phyloP scores from a whole-genome alignment of 495 filamentous ascomycete species.

The Clavariopsis aquatica region DNA sequence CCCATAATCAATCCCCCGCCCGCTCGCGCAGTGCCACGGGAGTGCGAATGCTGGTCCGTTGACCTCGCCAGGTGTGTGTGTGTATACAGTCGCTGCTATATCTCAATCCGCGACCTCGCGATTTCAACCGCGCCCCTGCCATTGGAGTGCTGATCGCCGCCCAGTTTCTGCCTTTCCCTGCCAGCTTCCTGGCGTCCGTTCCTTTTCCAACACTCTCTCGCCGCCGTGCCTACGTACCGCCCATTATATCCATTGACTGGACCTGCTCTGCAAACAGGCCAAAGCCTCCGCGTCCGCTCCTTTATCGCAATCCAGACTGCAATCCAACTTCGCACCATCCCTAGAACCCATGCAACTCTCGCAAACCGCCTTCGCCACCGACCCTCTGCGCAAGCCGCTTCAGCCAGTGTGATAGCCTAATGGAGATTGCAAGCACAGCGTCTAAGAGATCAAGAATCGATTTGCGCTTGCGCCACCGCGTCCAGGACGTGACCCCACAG shows the following conservation, averaged over 20 bases:
- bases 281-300: conserved; percentile 28
- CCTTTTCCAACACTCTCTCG: conserved; percentile 30
- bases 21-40: not conserved
- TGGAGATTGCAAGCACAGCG: conserved; percentile 22
- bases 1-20: not conserved
- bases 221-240: not conserved
- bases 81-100: not conserved
- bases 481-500: conserved; percentile 5
- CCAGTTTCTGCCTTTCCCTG: conserved; percentile 28
- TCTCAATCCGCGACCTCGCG: not conserved
- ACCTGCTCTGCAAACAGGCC: conserved; percentile 16
- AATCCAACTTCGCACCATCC: conserved; percentile 20
- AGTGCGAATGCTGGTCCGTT: conserved; percentile 25
- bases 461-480: conserved; percentile 24
- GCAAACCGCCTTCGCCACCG: conserved; percentile 19
- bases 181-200: conserved; percentile 37
- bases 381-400: conserved; percentile 26
- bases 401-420: conserved; percentile 11
- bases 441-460: conserved; percentile 34
- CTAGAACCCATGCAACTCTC: conserved; percentile 21
- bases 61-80: conserved; percentile 30
- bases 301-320: conserved; percentile 22
- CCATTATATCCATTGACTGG: conserved; percentile 37
- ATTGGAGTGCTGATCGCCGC: conserved; percentile 33
- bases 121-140: conserved; percentile 21